Evolutionary conservation across 257 asterid species (phyloP), one percentile per base, ranked within the genome.

Genomic region (Ocimum tenuiflorum): DNA sequence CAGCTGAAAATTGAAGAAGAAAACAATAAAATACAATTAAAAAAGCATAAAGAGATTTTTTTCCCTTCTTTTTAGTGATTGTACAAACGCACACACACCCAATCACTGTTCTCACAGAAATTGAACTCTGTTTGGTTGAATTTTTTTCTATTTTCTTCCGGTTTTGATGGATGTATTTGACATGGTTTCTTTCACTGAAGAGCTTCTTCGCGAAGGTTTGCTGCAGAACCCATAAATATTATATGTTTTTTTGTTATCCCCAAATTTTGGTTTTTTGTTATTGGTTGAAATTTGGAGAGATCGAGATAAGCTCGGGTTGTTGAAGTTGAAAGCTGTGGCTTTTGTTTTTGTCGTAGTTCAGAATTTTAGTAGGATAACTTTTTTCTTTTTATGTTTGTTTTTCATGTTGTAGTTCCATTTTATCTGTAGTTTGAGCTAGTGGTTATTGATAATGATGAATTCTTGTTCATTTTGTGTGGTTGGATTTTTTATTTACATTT

Each of bases 141-240:
- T 52, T 14, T 8, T 15, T 18, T 48, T 53, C 7, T 31, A 1
- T 53, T 46, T 22, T 17, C 29, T 36, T 33, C 39, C 41, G 67
- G 64, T 65, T 61, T 82, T 39, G 42, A 86, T 86, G 91, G 95
- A 81, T 77, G 77, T 60, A 42, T 70, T 68, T 70, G 83, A 75
- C 71, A 72, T 77, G 83, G 72, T 75, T 41, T 75, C 77, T 65
- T 81, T 85, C 72, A 66, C 63, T 33, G 51, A 64, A 33, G 79
- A 80, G 76, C 91, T 83, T 38, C 85, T 85, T 36, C 86, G 83
- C 20, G 74, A 82, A 85, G 96, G 96, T 90, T 52, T 65, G 60
- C 63, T 38, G 38, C 65, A 39, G 49, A 36, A 27, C 31, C 31
- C 31, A 27, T 27, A 4, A 4, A 27, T 27, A 27, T 4, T 27